Conservation (phyloP, 495 filamentous ascomycete species). For the Cairneyella variabilis region DNA sequence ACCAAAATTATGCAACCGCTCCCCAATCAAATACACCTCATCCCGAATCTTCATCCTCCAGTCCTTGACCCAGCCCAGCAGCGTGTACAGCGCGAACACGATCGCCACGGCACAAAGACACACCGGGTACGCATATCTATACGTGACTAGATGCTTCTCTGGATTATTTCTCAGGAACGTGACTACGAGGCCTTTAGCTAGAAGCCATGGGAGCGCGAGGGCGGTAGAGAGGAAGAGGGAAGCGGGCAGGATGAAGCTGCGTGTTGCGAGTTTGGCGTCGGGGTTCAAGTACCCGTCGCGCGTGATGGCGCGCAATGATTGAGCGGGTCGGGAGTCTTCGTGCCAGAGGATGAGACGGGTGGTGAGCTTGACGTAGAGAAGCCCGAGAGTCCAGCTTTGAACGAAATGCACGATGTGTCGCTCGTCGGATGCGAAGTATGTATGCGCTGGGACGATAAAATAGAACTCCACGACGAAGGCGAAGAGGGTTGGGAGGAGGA, state of each 20-base stretch:
- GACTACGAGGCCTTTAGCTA: constrained; percentile 28
- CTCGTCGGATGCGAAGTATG: constrained; percentile 54
- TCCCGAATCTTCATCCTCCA: constrained; percentile 86
- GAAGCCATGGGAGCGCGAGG: constrained; percentile 35
- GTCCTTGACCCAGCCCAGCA: constrained; percentile 60
- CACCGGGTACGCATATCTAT: constrained; percentile 68
- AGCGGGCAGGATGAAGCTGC: constrained; percentile 75
- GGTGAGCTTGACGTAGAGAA: constrained; percentile 88
- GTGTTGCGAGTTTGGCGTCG: constrained; percentile 71
- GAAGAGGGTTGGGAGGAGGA: constrained; percentile 80
- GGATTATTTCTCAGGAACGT: constrained; percentile 28
- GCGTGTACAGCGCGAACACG: constrained; percentile 41
- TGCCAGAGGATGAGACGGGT: constrained; percentile 63
- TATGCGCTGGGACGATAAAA: constrained; percentile 82
- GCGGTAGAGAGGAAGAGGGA: constrained; percentile 52
- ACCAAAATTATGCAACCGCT: constrained; percentile 54
- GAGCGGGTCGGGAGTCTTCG: constrained; percentile 62
- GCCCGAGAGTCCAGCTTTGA: constrained; percentile 90
- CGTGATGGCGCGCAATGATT: constrained; percentile 70
- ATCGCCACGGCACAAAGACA: constrained; percentile 5
- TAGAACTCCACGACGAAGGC: constrained; percentile 85
- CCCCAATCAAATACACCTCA: constrained; percentile 94
- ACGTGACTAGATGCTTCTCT: constrained; percentile 51
- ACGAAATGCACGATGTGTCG: constrained; percentile 80
- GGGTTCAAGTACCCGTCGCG: constrained; percentile 79